Percentiles rank a stretch among this genome's conserved stretches.
Conservation (phyloP, 164 flowering plant genomes). For the Umbellularia californica region DNA sequence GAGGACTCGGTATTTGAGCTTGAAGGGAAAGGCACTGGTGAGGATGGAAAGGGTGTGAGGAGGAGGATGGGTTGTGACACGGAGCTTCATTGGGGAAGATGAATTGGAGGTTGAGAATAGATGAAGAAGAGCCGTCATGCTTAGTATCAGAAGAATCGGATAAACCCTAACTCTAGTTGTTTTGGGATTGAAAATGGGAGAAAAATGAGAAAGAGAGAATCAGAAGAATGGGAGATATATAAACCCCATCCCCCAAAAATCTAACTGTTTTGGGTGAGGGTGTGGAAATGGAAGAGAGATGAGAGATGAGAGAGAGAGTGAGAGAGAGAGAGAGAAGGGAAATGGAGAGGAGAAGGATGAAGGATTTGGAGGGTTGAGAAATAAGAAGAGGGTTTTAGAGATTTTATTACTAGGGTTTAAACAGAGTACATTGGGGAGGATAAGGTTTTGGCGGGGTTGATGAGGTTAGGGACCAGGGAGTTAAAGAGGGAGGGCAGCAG, state of each 20-base stretch:
- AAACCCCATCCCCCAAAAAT: no score
- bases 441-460: not conserved
- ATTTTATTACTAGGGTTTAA: not conserved
- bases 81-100: not conserved
- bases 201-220: no score
- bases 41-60: not conserved
- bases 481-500: no score
- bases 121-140: not conserved
- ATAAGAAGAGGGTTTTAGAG: no score
- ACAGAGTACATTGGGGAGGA: not conserved
- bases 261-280: not conserved
- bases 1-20: not conserved
- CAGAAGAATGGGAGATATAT: no score
- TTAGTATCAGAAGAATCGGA: not conserved
- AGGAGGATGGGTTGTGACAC: not conserved
- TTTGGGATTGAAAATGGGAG: no score
- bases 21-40: slow-evolving; percentile 1
- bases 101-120: not conserved
- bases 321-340: not conserved
- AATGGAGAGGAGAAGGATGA: no score
- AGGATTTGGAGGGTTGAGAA: no score
- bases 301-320: not conserved
- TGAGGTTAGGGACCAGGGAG: not conserved
- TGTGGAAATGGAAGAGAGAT: not conserved
- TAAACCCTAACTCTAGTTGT: not conserved